A percentile compares a stretch with the other conserved stretches of the same genome.
These are phyloP conservation scores for Trichoderma sp. DNA, from an alignment of 2,329 filamentous ascomycete genomes.

Conservation along the genomic window DNA sequence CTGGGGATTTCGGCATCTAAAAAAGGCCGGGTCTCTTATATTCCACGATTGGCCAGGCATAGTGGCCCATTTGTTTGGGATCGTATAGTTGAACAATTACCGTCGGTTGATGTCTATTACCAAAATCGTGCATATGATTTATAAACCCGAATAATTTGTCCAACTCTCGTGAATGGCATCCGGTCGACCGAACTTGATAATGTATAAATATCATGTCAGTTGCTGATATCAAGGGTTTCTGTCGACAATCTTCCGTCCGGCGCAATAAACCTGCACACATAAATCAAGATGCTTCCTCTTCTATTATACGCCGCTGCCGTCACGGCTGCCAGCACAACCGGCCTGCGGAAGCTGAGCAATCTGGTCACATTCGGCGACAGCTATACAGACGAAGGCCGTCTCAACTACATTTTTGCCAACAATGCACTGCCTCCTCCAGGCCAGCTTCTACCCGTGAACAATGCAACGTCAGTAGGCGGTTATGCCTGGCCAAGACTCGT, in stretches of 20 bases:
- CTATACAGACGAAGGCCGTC: constrained; percentile 70
- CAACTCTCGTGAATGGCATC: not conserved
- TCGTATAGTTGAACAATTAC: not conserved
- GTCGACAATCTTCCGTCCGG: not conserved
- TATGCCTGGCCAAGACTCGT: constrained; percentile 68
- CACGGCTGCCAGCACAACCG: not conserved
- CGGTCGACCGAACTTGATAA: not conserved
- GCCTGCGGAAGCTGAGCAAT: constrained; percentile 38
- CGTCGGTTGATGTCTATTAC: constrained; percentile 4
- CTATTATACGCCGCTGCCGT: not conserved
- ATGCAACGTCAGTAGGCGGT: constrained; percentile 61
- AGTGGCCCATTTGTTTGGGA: not conserved
- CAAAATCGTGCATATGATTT: not conserved
- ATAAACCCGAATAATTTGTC: not conserved
- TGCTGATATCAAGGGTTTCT: not conserved
- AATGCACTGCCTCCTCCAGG: constrained; percentile 63
- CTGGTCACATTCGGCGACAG: constrained; percentile 72
- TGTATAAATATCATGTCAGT: not conserved
- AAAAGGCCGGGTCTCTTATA: not conserved
- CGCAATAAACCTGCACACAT: not conserved
- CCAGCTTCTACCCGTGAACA: constrained; percentile 43
- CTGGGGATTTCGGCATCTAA: constrained; percentile 12
- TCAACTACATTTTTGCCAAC: constrained; percentile 62
- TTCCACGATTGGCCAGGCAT: not conserved
- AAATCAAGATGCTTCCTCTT: not conserved